phyloP scores from a whole-genome alignment of 108 stramenopile species.

The Skeletonema marinoi region DNA sequence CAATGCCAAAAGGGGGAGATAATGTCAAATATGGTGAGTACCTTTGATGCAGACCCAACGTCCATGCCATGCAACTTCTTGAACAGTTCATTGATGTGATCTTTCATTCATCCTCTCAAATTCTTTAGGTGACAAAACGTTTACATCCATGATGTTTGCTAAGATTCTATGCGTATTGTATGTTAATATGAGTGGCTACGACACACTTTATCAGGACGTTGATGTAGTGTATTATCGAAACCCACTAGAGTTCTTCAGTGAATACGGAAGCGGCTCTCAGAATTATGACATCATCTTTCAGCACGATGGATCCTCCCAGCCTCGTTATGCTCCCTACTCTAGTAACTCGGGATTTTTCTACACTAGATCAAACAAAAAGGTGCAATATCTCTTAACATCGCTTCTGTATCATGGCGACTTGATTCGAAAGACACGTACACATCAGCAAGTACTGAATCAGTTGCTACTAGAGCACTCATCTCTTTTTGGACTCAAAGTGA shows the following conservation, averaged over 20 bases:
- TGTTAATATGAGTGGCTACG: conserved; percentile 54
- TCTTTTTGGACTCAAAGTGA: conserved; percentile 61
- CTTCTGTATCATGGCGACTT: conserved; percentile 55
- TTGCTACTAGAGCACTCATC: conserved; percentile 61
- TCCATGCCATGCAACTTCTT: no score
- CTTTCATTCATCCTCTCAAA: no score
- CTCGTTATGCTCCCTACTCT: conserved; percentile 60
- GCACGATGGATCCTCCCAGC: conserved; percentile 71
- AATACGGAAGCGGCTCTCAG: background rate
- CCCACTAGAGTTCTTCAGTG: conserved; percentile 51
- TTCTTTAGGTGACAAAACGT: conserved; percentile 49
- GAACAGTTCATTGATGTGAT: no score
- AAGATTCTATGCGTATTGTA: conserved; percentile 60
- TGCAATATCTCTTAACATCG: conserved; percentile 58
- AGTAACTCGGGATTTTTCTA: conserved; percentile 79
- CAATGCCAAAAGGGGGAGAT: conserved; percentile 49
- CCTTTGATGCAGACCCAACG: no score
- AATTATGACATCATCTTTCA: conserved; percentile 71
- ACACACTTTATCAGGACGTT: conserved; percentile 78
- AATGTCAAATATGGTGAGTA: conserved; percentile 41
- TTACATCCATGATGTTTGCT: conserved; percentile 80
- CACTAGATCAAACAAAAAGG: conserved; percentile 52
- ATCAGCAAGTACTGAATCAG: conserved; percentile 64
- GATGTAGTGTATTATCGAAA: conserved; percentile 62
- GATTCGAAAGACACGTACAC: conserved; percentile 49